Conservation (phyloP, 148 eudicot genomes). For the Vaccinium darrowii region DNA sequence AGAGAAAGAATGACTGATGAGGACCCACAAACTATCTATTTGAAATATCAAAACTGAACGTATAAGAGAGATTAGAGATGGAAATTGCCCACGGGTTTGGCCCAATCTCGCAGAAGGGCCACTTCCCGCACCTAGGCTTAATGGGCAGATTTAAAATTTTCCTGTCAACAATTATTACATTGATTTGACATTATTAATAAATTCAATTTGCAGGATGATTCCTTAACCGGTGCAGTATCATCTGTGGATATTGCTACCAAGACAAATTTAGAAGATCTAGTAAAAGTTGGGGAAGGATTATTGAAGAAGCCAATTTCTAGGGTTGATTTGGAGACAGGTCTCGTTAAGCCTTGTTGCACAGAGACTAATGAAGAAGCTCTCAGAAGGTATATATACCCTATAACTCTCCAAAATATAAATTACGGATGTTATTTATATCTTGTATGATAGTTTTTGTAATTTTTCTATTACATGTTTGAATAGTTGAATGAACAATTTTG, state of each 20-base stretch:
- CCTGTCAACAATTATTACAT: neutral
- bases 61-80: too few relatives aligned
- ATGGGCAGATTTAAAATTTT: neutral
- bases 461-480: neutral
- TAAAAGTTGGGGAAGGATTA: slow-evolving; percentile 17
- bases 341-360: neutral
- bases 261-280: slow-evolving; percentile 17
- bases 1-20: too few relatives aligned
- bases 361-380: slow-evolving; percentile 20
- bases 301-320: slow-evolving; percentile 16
- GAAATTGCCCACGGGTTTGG: too few relatives aligned
- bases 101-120: too few relatives aligned
- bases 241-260: slow-evolving; percentile 16
- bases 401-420: neutral
- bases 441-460: neutral
- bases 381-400: neutral
- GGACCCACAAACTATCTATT: too few relatives aligned
- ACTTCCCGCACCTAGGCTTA: too few relatives aligned
- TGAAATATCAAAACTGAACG: too few relatives aligned
- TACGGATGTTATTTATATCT: neutral
- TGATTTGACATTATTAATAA: neutral
- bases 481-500: too few relatives aligned
- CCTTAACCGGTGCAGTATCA: slow-evolving; percentile 4
- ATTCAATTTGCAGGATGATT: slow-evolving; percentile 8
- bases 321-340: slow-evolving; percentile 14